A percentile compares a stretch with the other conserved stretches of the same genome.
phyloP scores from a whole-genome alignment of 148 eudicot species.

The Fallopia convolvulus region DNA sequence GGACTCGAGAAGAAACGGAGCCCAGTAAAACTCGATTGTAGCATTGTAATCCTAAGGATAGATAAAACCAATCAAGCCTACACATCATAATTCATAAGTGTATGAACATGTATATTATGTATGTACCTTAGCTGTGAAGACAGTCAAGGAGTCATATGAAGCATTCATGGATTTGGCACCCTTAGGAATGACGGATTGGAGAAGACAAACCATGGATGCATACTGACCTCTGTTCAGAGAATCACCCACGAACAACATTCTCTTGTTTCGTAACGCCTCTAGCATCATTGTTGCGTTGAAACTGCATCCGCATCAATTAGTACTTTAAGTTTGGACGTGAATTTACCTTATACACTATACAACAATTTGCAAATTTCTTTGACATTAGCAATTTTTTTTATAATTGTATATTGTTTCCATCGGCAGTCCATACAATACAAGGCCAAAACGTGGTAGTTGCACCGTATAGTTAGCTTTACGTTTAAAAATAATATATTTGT shows the following conservation, averaged over 20 bases:
- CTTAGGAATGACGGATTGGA: constrained; percentile 58
- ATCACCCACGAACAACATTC: constrained; percentile 87
- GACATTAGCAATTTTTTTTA: background rate
- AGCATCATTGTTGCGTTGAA: constrained; percentile 88
- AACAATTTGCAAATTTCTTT: background rate
- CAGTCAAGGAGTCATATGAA: constrained; percentile 43
- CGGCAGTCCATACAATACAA: background rate
- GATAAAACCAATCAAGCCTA: background rate
- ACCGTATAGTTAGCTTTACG: background rate
- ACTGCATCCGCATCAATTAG: constrained; percentile 23
- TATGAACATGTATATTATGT: too few species aligned
- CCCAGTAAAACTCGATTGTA: constrained; percentile 96
- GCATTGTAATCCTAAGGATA: constrained; percentile 70
- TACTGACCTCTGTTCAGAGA: constrained; percentile 80
- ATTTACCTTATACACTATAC: too few species aligned
- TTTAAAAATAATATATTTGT: too few species aligned
- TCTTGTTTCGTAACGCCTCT: constrained; percentile 68
- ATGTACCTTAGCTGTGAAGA: constrained; percentile 68
- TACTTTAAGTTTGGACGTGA: too few species aligned
- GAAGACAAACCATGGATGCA: constrained; percentile 77
- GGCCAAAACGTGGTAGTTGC: background rate
- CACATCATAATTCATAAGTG: background rate
- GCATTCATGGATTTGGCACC: constrained; percentile 55
- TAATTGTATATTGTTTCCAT: background rate
- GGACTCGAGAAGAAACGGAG: constrained; percentile 87